A percentile compares a stretch with the other conserved stretches of the same genome.
Evolutionary conservation across 805 yeast genomes (phyloP).

Genomic region (Zygosaccharomyces lentus): DNA sequence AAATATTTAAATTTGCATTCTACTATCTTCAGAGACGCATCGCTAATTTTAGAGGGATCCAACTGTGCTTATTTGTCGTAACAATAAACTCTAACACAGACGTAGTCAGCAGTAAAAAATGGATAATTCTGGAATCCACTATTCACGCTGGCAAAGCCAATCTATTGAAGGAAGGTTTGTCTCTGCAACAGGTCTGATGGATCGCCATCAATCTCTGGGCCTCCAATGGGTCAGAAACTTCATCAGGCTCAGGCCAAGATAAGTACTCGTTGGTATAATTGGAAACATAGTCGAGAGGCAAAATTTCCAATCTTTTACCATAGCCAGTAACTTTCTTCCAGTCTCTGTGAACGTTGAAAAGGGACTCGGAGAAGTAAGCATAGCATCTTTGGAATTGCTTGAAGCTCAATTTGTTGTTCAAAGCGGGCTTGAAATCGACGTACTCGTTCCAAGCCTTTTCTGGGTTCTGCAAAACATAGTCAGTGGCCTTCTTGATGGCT

Average conservation of each 20-base stretch:
- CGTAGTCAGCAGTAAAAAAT: not conserved
- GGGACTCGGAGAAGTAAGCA: constrained; percentile 48
- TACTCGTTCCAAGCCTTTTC: constrained; percentile 45
- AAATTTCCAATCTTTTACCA: constrained; percentile 50
- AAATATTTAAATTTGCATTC: no score
- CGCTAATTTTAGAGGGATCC: no score
- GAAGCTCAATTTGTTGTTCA: constrained; percentile 39
- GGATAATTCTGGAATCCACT: not conserved
- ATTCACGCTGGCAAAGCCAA: constrained; percentile 31
- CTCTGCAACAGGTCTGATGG: constrained; percentile 45
- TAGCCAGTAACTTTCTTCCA: constrained; percentile 54
- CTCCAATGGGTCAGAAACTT: constrained; percentile 43
- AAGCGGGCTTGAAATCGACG: constrained; percentile 45
- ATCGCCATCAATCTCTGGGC: constrained; percentile 46
- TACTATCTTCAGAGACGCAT: no score
- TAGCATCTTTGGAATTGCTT: constrained; percentile 51
- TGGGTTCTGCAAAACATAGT: constrained; percentile 43
- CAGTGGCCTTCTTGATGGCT: constrained; percentile 51
- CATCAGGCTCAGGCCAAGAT: constrained; percentile 47
- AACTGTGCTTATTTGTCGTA: no score
- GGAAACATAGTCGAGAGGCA: constrained; percentile 46
- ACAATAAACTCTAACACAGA: not conserved
- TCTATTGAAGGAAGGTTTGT: constrained; percentile 48
- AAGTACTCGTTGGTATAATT: constrained; percentile 50
- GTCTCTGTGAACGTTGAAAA: constrained; percentile 52